Percentiles rank a stretch among this genome's conserved stretches.
phyloP scores from a whole-genome alignment of 1,284 basidiomycete genomes.

The Moesziomyces antarcticus region DNA sequence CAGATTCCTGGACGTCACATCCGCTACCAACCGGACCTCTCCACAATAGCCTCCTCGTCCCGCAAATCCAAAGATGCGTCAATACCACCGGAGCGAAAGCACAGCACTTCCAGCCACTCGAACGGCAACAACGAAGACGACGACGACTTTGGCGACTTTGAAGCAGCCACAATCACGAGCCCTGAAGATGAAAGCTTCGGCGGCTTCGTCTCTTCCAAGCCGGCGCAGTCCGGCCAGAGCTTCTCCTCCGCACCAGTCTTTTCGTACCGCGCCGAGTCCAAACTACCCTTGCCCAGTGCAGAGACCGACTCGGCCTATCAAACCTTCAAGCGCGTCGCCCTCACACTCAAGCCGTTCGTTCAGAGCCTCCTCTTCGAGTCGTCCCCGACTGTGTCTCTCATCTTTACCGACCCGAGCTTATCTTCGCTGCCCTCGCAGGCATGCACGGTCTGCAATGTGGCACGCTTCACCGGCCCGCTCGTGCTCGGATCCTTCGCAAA shows the following conservation, averaged over 20 bases:
- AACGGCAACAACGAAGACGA: conserved; percentile 69
- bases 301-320: conserved; percentile 41
- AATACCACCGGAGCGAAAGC: neutral
- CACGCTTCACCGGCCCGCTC: conserved; percentile 76
- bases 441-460: conserved; percentile 75
- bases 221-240: conserved; percentile 19
- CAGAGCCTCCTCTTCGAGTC: conserved; percentile 42
- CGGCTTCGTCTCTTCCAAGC: conserved; percentile 73
- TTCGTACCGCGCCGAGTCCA: conserved; percentile 39
- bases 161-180: conserved; percentile 22
- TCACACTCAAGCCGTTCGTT: conserved; percentile 39
- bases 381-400: conserved; percentile 32
- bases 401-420: conserved; percentile 35
- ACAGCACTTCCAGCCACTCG: conserved; percentile 4
- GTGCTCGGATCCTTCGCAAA: conserved; percentile 42
- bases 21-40: conserved; percentile 41
- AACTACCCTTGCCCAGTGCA: conserved; percentile 30
- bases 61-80: conserved; percentile 2
- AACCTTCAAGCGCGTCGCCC: conserved; percentile 48
- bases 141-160: conserved; percentile 80
- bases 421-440: conserved; percentile 39
- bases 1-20: conserved; percentile 35
- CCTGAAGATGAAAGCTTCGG: conserved; percentile 67
- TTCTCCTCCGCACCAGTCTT: conserved; percentile 46
- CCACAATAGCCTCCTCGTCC: conserved; percentile 14